These are phyloP conservation scores for Cicer chorassanicum DNA, from an alignment of 306 rosid genomes.

Conservation along the genomic window DNA sequence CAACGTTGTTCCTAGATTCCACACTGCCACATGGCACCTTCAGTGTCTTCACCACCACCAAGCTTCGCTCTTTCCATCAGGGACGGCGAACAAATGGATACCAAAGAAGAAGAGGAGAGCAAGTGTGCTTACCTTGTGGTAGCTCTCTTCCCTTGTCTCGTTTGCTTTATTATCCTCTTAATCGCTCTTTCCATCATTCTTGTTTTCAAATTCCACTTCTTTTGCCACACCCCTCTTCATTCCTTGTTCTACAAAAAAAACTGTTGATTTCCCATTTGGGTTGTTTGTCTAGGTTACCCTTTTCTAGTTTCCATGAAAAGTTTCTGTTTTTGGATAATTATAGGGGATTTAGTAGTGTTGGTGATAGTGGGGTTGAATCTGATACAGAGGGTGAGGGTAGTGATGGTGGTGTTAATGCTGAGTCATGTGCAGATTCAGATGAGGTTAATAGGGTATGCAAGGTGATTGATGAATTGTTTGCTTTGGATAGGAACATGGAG, in stretches of 20 bases:
- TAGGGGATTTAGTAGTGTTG: constrained; percentile 46
- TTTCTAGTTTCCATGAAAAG: constrained; percentile 33
- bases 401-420: constrained; percentile 35
- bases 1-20: constrained; percentile 35
- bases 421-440: constrained; percentile 53
- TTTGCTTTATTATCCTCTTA: constrained; percentile 72
- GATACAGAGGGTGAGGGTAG: constrained; percentile 34
- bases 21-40: constrained; percentile 55
- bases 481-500: constrained; percentile 91
- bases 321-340: constrained; percentile 1
- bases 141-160: constrained; percentile 85
- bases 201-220: constrained; percentile 71
- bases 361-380: constrained; percentile 48
- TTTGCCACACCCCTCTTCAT: constrained; percentile 84
- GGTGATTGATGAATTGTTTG: constrained; percentile 91
- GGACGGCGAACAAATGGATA: constrained; percentile 48
- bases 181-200: constrained; percentile 63
- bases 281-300: neutral
- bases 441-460: constrained; percentile 80
- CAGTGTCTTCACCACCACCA: constrained; percentile 54
- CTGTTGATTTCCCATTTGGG: constrained; percentile 49
- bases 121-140: constrained; percentile 66
- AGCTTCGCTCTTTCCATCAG: constrained; percentile 58
- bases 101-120: constrained; percentile 55
- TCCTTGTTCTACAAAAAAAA: constrained; percentile 62